phyloP scores from a whole-genome alignment of 352 stramenopile species.

The Phytophthora ohioensis region DNA sequence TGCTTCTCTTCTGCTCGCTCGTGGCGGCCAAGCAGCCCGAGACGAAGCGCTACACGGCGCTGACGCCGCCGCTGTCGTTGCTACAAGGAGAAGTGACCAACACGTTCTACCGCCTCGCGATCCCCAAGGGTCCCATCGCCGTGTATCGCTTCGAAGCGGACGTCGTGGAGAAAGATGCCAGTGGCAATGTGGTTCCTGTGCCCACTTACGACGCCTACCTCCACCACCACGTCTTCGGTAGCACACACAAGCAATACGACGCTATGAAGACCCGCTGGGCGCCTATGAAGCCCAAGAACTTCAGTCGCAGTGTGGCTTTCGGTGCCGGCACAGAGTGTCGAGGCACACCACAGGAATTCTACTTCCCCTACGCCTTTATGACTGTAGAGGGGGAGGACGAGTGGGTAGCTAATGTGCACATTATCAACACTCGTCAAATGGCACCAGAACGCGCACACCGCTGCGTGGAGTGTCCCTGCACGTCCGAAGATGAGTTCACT shows the following conservation, averaged over 20 bases:
- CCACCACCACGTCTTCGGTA: slow-evolving; percentile 86
- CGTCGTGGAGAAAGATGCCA: slow-evolving; percentile 66
- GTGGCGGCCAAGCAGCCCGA: slow-evolving; percentile 30
- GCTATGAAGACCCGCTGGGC: slow-evolving; percentile 56
- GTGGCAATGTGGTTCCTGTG: slow-evolving; percentile 60
- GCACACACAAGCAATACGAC: slow-evolving; percentile 71
- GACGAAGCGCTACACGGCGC: slow-evolving; percentile 70
- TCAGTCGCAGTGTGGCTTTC: slow-evolving; percentile 81
- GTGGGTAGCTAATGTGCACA: slow-evolving; percentile 84
- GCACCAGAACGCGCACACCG: slow-evolving; percentile 47
- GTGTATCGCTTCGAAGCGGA: slow-evolving; percentile 86
- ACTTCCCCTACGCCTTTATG: slow-evolving; percentile 84
- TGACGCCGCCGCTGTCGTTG: slow-evolving; percentile 68
- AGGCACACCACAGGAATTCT: slow-evolving; percentile 81
- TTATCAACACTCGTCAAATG: slow-evolving; percentile 85
- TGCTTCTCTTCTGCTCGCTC: slow-evolving; percentile 18
- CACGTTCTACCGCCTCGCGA: slow-evolving; percentile 73
- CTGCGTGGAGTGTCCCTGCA: slow-evolving; percentile 85
- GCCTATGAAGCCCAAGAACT: slow-evolving; percentile 81
- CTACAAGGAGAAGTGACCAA: slow-evolving; percentile 82
- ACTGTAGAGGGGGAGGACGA: slow-evolving; percentile 81
- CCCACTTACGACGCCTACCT: slow-evolving; percentile 81
- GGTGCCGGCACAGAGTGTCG: slow-evolving; percentile 81
- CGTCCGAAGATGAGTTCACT: slow-evolving; percentile 67
- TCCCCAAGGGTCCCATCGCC: slow-evolving; percentile 81